A percentile compares a stretch with the other conserved stretches of the same genome.
Conservation (phyloP, 352 stramenopile genomes). For the Pythium phragmitis region DNA sequence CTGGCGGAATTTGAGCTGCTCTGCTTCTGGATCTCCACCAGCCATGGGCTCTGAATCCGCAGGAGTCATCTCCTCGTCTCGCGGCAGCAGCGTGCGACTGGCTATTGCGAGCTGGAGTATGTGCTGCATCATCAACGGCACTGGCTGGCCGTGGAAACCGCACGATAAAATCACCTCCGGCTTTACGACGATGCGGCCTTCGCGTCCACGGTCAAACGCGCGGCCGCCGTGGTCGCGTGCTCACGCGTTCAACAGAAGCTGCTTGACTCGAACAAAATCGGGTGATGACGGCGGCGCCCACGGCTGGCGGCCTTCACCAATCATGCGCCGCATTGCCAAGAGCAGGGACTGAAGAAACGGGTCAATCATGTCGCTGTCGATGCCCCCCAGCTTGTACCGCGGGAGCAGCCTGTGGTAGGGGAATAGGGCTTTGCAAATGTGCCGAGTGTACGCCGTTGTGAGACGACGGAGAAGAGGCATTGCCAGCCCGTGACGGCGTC, state of each 20-base stretch:
- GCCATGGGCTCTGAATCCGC: not conserved
- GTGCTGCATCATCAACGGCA: not conserved
- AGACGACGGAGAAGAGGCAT: not conserved
- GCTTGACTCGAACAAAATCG: not conserved
- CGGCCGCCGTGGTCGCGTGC: not conserved
- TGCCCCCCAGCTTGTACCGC: not conserved
- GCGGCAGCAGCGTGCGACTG: not conserved
- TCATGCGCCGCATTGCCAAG: not conserved
- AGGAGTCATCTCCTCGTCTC: not conserved
- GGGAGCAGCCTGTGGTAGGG: not conserved
- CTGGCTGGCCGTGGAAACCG: not conserved
- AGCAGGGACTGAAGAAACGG: not conserved
- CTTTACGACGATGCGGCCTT: conserved; percentile 1
- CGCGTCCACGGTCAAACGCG: not conserved
- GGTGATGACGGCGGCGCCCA: not conserved
- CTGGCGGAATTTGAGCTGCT: not conserved
- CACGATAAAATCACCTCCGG: not conserved
- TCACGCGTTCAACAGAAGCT: conserved; percentile 1
- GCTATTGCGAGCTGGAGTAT: not conserved
- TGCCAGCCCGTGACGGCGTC: not conserved
- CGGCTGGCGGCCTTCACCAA: not conserved
- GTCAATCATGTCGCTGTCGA: not conserved
- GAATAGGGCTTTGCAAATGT: not conserved
- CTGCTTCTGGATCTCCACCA: not conserved
- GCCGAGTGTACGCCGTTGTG: not conserved